Base-by-base conservation (phyloP, 768 basidiomycete genomes). In the Boletus vermiculosoides region DNA sequence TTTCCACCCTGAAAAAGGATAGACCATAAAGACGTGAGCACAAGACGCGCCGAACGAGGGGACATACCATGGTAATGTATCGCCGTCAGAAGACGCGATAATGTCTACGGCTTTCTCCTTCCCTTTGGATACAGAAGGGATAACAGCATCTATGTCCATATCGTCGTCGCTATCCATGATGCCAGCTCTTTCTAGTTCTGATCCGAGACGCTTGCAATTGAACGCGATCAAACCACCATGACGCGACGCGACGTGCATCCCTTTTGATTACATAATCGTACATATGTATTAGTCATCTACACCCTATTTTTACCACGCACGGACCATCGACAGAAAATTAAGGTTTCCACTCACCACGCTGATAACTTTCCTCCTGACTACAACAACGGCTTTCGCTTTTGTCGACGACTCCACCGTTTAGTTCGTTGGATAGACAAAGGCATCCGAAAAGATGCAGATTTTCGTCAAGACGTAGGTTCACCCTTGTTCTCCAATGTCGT, bases 391-490 rank as follows among this genome's bases (percentile, higher is more conserved):
- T 7, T 80, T 81, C 82, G 83, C 85, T 86, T 86, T 88, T 79
- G 85, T 92, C 88, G 75, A 93, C 84, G 91, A 94, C 89, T 93
- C 91, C 92, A 94, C 76, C 90, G 84, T 84, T 85, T 63, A 83
- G 61, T 68, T 85, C 87, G 90, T 85, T 93, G 91, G 91, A 93
- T 76, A 93, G 92, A 90, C 86, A 76, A 74, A 80, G 77, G 88
- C 86, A 78, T 86, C 83, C 80, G 77, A 65, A 66, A 80, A 76
- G 68, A 96, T 97, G 94, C 94, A 97, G 80, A 98, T 97, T 74
- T 98, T 98, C 78, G 95, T 98, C 56, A 98, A 94, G 79, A 94
- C 93, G 92, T 92, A 66, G 57, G 91, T 79, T 7, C 28, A 34
- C 16, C 34, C 13, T 5, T 45, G 15, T 40, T 5, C 30, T 11